phyloP scores from a whole-genome alignment of 2,329 filamentous ascomycete species.

The Ophiostoma sp. region DNA sequence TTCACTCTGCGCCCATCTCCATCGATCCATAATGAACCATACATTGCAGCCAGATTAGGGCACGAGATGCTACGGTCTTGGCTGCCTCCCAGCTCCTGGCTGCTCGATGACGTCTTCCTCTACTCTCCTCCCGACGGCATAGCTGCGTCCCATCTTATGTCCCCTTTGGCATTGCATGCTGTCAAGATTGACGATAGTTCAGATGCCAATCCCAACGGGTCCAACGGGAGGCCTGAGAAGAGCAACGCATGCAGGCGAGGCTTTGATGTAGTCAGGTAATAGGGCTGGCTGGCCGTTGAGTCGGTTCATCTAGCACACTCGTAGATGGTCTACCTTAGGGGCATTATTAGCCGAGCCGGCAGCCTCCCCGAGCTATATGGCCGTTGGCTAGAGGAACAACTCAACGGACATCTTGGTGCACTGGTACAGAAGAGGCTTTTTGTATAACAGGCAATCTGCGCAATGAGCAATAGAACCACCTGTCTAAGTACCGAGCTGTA shows the following conservation, averaged over 20 bases:
- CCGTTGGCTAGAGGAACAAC: neutral
- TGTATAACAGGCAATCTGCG: no score
- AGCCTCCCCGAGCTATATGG: neutral
- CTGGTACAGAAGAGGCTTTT: no score
- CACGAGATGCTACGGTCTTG: neutral
- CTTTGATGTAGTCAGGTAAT: neutral
- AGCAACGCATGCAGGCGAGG: neutral
- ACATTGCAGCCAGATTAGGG: neutral
- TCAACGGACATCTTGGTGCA: no score
- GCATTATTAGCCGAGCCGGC: neutral
- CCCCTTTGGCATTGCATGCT: neutral
- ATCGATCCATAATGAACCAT: neutral
- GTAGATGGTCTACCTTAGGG: neutral
- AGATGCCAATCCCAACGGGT: neutral
- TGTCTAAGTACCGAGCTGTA: no score
- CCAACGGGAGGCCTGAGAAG: slow-evolving; percentile 2
- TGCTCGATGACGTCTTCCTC: neutral
- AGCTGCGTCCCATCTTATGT: neutral
- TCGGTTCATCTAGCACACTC: neutral
- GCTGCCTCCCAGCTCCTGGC: neutral
- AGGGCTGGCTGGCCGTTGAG: neutral
- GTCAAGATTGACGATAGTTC: neutral
- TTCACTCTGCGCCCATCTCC: neutral
- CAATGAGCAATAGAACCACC: no score
- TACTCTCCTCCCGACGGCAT: slow-evolving; percentile 9